Base-by-base conservation (phyloP, 208 protist genomes). In the Crithidia brevicula region DNA sequence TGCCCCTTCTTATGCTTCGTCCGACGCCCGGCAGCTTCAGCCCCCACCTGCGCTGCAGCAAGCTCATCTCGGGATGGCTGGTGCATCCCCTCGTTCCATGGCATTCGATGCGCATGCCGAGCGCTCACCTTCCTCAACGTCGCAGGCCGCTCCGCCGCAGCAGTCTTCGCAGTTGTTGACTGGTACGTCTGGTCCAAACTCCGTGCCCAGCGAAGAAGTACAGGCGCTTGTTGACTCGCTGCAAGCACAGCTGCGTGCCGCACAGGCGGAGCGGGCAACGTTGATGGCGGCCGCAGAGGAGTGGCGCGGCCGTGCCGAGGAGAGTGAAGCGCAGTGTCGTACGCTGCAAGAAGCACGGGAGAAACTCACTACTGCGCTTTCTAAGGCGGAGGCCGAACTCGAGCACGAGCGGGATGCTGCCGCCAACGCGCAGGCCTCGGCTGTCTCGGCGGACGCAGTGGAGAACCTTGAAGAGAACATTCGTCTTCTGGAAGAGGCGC, bases 401-500 rank as follows among this genome's bases (percentile, higher is more conserved):
- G n/a, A n/a, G 10, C 38, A 76, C 25, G n/a, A 36, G 9, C 59
- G 49, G 10, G 25, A 60, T 3, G 20, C 43, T 1, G 57, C 30
- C 15, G 62, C 50, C n/a, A 27, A 27, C 6, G 60, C 50, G 22
- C 40, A 67, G 23, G 46, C 38, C 4, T 33, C 28, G 25, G 31
- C 40, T 18, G 46, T 40, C 34, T 67, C 58, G 5, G 7, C 66
- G 16, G 65, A 61, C 1, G 30, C 47, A 3, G 68, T 79, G n/a
- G 70, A 72, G 1, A 47, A 67, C 0, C 77, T 91, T 20, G 67
- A 54, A 4, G 84, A 87, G 52, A 81, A 80, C 60, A 68, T 88
- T 51, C 57, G 34, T 28, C 49, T 93, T 27, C 67, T 93, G 18
- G 84, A 93, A 67, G 84, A 88, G 38, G 83, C 88, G 15, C 78